Conservation (phyloP, 305 asterid species). For the Fraxinus ornus region DNA sequence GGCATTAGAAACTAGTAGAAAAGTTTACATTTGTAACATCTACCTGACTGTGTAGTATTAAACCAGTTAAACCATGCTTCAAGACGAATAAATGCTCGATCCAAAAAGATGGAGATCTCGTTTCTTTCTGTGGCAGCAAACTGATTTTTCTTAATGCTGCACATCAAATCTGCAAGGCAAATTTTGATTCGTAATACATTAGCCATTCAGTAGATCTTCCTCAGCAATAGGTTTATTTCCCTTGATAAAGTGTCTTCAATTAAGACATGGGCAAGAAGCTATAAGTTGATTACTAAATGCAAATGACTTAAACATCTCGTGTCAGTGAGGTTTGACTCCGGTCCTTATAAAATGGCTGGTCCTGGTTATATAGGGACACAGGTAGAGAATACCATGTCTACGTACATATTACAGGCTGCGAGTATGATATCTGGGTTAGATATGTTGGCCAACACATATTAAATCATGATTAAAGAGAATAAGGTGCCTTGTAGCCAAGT, state of each 20-base stretch:
- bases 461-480: slow-evolving; percentile 5
- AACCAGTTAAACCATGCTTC: slow-evolving; percentile 98
- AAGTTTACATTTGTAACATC: slow-evolving; percentile 6
- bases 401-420: not conserved
- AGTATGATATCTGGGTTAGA: slow-evolving; percentile 11
- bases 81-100: slow-evolving; percentile 73
- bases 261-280: not conserved
- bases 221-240: slow-evolving; percentile 3
- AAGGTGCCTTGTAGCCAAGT: not conserved
- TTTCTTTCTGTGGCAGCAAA: slow-evolving; percentile 57
- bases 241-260: not conserved
- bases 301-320: not conserved
- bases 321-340: not conserved
- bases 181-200: slow-evolving; percentile 11
- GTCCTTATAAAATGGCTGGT: not conserved
- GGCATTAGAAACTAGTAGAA: not conserved
- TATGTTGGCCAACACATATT: slow-evolving; percentile 1
- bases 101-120: slow-evolving; percentile 65
- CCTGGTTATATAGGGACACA: not conserved
- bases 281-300: slow-evolving; percentile 8
- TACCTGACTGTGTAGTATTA: slow-evolving; percentile 88
- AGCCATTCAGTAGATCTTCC: slow-evolving; percentile 19
- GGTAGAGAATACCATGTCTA: not conserved
- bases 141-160: slow-evolving; percentile 62
- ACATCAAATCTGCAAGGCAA: slow-evolving; percentile 60